Percentiles rank a stretch among this genome's conserved stretches.
phyloP scores from a whole-genome alignment of 108 stramenopile genomes.

The Nitzschia sp. region DNA sequence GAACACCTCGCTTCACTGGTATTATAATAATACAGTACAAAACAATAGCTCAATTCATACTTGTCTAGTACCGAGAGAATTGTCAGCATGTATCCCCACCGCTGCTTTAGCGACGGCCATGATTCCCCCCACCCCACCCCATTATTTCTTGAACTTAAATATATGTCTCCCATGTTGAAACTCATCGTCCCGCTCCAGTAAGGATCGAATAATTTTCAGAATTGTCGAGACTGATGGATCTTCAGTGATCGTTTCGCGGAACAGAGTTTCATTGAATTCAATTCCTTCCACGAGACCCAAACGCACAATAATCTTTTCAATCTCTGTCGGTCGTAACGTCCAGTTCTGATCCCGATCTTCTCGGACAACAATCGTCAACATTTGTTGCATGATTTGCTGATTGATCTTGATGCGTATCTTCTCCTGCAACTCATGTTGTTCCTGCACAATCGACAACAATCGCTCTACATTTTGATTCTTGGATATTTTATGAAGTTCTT shows the following conservation, averaged over 20 bases:
- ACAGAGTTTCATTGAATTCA: constrained; percentile 22
- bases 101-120: too few species aligned
- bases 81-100: too few species aligned
- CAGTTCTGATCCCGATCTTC: constrained; percentile 27
- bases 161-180: constrained; percentile 11
- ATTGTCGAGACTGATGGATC: constrained; percentile 11
- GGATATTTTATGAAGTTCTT: constrained; percentile 17
- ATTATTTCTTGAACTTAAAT: constrained; percentile 1
- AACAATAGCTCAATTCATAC: too few species aligned
- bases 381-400: constrained; percentile 26
- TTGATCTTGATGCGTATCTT: constrained; percentile 17
- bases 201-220: constrained; percentile 21
- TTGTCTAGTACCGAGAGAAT: too few species aligned
- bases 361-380: constrained; percentile 15
- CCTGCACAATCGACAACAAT: constrained; percentile 1
- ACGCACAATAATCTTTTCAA: constrained; percentile 16
- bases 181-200: constrained; percentile 26
- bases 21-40: too few species aligned
- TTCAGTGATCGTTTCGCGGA: constrained; percentile 13
- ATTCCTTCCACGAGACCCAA: constrained; percentile 12
- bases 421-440: constrained; percentile 22
- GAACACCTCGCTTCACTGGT: too few species aligned
- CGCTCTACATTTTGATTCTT: constrained; percentile 18
- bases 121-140: too few species aligned
- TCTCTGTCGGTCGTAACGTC: constrained; percentile 15